Evolutionary conservation across 2,329 filamentous ascomycete species (phyloP), one percentile per base, ranked within the genome.

Genomic region (Paracoccidioides brasiliensis): DNA sequence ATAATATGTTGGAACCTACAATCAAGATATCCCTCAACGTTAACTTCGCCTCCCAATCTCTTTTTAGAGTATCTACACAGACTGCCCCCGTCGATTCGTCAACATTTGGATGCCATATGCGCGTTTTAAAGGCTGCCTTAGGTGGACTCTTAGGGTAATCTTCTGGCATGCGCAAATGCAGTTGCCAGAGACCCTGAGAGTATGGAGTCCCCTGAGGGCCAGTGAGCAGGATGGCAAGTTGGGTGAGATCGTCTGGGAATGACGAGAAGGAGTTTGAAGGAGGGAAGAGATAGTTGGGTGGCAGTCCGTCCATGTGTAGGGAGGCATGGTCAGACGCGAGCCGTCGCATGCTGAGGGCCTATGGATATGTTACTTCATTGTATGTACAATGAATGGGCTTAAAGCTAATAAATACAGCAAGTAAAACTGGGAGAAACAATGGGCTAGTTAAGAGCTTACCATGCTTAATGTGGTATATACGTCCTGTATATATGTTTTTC

Each of bases 81-180:
- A 84, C 80, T 0, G 77, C 77, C 4, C 81, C 81, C 0, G 78
- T 80, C n/a, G 73, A 70, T 53, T 82, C 79, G 59, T 84, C 81
- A 52, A 84, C 78, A 62, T 84, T 84, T 0, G 81, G 81, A 61
- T 84, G 81, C 75, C 80, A 84, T 59, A 84, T 79, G 5, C 76
- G 73, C 2, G 81, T 84, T 54, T 74, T 75, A 64, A 84, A 84
- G 37, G 75, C 74, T 2, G 81, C 81, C 43, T 80, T 83, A 49
- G 70, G 74, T 53, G 67, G 73, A 58, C 67, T 75, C 57, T 69
- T 68, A 6, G 74, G 71, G 61, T 83, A 82, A n/a, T 75, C 76
- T 15, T 75, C 70, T 0, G 81, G 81, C 38, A 84, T 81, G 48
- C 77, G 75, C 49, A 84, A 72, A 60, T 80, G 78, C 1, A 84